Evolutionary conservation across 306 rosid species (phyloP).

Genomic region (Castanea crenata): DNA sequence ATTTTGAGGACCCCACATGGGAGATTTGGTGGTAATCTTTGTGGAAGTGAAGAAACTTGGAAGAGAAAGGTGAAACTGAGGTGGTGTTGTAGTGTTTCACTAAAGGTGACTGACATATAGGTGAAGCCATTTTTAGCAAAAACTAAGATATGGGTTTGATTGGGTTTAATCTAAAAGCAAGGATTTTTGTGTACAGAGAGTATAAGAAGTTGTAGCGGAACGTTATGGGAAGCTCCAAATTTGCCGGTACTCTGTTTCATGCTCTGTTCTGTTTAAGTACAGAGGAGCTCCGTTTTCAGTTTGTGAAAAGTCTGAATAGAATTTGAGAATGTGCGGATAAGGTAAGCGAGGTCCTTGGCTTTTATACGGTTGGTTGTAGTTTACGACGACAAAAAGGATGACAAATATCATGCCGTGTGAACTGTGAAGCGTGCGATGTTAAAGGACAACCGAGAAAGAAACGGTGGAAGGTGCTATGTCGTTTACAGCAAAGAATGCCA

Average conservation of each 20-base stretch:
- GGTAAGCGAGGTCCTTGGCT: neutral
- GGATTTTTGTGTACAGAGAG: neutral
- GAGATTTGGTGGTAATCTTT: slow-evolving; percentile 21
- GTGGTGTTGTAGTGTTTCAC: slow-evolving; percentile 26
- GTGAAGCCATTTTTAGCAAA: slow-evolving; percentile 41
- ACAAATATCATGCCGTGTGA: neutral
- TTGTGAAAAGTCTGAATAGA: neutral
- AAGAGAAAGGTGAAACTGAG: slow-evolving; percentile 40
- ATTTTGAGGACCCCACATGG: slow-evolving; percentile 34
- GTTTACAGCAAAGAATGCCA: too few species aligned
- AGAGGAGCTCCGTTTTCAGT: neutral
- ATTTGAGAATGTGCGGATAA: neutral
- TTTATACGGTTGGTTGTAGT: neutral
- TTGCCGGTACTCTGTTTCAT: neutral
- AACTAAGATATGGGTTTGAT: neutral
- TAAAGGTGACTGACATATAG: slow-evolving; percentile 39
- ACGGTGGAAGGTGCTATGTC: too few species aligned
- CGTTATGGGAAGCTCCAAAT: slow-evolving; percentile 5
- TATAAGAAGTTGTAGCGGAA: slow-evolving; percentile 4
- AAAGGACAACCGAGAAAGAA: too few species aligned
- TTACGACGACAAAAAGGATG: neutral
- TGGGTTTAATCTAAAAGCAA: slow-evolving; percentile 4
- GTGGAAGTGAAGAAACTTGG: slow-evolving; percentile 24
- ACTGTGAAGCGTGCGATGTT: too few species aligned
- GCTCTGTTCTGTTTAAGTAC: neutral